Evolutionary conservation across 2,329 filamentous ascomycete genomes (phyloP).

Genomic region (Emmonsiellopsis sp.): DNA sequence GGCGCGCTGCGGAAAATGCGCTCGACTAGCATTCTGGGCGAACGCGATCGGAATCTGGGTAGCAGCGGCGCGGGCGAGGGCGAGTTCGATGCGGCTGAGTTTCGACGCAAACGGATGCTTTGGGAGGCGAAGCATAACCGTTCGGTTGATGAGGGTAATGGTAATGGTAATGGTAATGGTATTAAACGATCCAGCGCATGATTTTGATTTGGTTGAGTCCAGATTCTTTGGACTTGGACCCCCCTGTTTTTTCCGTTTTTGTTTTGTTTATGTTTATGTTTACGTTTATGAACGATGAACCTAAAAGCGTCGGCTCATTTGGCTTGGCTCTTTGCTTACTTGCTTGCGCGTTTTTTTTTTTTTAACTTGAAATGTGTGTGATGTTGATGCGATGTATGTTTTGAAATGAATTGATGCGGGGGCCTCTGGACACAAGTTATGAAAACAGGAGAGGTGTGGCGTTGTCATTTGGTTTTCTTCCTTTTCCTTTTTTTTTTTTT

Average conservation of each 20-base stretch:
- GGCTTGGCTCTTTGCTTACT: too few relatives aligned
- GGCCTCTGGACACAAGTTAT: too few relatives aligned
- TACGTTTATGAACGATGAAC: too few relatives aligned
- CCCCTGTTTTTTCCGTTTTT: not conserved
- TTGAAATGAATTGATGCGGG: too few relatives aligned
- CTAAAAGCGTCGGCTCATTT: too few relatives aligned
- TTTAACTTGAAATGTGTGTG: too few relatives aligned
- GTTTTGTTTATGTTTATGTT: not conserved
- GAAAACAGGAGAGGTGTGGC: too few relatives aligned
- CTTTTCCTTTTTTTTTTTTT: too few relatives aligned
- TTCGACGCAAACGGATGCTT: constrained; percentile 38
- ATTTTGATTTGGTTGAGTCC: not conserved
- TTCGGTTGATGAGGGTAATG: not conserved
- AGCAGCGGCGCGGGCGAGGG: constrained; percentile 22
- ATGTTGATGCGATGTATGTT: too few relatives aligned
- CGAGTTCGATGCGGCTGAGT: constrained; percentile 43
- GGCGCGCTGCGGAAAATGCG: constrained; percentile 27
- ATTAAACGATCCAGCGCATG: not conserved
- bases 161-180: not conserved
- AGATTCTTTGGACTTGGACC: not conserved
- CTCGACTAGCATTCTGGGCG: constrained; percentile 21
- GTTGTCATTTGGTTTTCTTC: too few relatives aligned
- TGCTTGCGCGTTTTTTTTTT: too few relatives aligned
- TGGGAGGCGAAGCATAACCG: constrained; percentile 33
- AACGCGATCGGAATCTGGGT: constrained; percentile 18